Base-by-base conservation (phyloP, 495 filamentous ascomycete species). In the Aspergillus ostianus region DNA sequence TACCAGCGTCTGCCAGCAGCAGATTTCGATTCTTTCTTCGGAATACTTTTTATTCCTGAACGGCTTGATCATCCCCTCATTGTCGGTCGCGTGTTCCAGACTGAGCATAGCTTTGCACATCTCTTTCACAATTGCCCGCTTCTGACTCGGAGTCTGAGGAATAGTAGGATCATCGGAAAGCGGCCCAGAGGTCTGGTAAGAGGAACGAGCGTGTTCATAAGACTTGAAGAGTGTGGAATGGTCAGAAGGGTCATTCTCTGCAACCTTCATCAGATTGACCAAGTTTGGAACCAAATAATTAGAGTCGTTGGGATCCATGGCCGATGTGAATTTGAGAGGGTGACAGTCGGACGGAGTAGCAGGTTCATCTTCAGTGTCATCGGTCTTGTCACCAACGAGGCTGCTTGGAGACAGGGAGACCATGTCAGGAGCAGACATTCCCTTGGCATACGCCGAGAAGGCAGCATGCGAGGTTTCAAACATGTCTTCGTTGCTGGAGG, bases 51-150 rank as follows among this genome's bases (percentile, higher is more conserved):
- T 20, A 2, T 65, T 64, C 6, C 48, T 23, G 59, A 74, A 75
- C 19, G 66, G 67, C 9, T 58, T 65, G 1, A 68, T 64, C 73
- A 77, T 75, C 15, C 60, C 65, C 9, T 51, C 49, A 52, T 74
- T 75, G 47, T 77, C 73, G 55, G 71, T 50, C 0, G 70, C 70
- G 32, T 58, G 19, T 8, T 58, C 30, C 17, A 57, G 62, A 23
- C 60, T 59, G 8, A 56, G 51, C 56, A 70, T 61, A 0, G 63
- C 60, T 18, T 64, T 51, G 23, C 30, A 59, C 60, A 77, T 23
- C 8, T 62, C 66, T 13, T 63, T 66, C 5, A 71, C 61, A 23
- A 69, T 63, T 2, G 66, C 66, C n/a, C 51, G 23, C 21, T 67
- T 64, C 47, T 67, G 64, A 1, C 47, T 13, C 7, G 46, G 13